A percentile compares a stretch with the other conserved stretches of the same genome.
phyloP scores from a whole-genome alignment of 1,284 basidiomycete species.

The Vanrija sp. region DNA sequence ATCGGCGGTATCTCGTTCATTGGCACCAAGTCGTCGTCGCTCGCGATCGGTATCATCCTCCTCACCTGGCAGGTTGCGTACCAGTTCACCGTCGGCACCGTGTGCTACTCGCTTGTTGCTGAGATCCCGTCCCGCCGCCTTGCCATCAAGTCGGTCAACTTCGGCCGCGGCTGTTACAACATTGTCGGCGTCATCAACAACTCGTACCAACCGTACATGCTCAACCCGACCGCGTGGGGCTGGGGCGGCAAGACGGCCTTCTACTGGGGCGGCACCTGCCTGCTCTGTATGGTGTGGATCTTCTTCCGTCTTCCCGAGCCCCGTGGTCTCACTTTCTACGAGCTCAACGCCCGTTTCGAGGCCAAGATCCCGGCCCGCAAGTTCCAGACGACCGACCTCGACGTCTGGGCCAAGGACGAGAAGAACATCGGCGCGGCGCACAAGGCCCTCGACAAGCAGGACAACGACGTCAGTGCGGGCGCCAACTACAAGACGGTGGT shows the following conservation, averaged over 20 bases:
- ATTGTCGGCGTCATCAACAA: slow-evolving; percentile 16
- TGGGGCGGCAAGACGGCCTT: slow-evolving; percentile 27
- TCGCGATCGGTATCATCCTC: slow-evolving; percentile 5
- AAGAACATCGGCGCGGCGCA: too few species aligned
- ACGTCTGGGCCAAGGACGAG: too few species aligned
- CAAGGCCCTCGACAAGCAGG: too few species aligned
- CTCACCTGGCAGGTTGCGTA: slow-evolving; percentile 23
- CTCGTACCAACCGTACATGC: slow-evolving; percentile 30
- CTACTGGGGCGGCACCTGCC: slow-evolving; percentile 22
- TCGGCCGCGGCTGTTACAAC: slow-evolving; percentile 49
- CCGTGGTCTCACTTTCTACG: slow-evolving; percentile 20
- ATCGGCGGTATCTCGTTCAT: slow-evolving; percentile 47
- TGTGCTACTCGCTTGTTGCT: slow-evolving; percentile 39
- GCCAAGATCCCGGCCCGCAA: neutral
- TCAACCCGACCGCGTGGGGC: slow-evolving; percentile 36
- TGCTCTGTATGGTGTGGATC: slow-evolving; percentile 21
- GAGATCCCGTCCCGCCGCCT: slow-evolving; percentile 47
- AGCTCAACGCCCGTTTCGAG: neutral
- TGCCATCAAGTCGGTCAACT: slow-evolving; percentile 50
- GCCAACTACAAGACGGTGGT: too few species aligned
- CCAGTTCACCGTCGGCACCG: slow-evolving; percentile 18
- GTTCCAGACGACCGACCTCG: neutral
- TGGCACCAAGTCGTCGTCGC: neutral
- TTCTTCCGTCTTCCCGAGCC: slow-evolving; percentile 47
- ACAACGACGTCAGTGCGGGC: too few species aligned